A percentile compares a stretch with the other conserved stretches of the same genome.
Conservation (phyloP, 371 early-diverging fungal species). For the Apophysomyces variabilis region DNA sequence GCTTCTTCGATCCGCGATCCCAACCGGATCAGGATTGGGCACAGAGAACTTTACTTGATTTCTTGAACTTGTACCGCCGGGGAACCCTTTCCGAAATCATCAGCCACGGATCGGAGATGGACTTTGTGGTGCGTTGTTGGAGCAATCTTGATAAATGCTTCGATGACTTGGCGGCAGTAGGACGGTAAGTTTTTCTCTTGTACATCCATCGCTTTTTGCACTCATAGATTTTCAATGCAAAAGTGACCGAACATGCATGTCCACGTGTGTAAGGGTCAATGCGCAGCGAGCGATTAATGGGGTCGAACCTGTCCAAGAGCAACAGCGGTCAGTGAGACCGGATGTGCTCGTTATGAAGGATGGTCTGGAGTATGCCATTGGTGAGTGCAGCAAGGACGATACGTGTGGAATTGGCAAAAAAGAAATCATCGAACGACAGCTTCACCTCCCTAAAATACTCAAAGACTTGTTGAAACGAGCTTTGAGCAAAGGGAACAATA, state of each 20-base stretch:
- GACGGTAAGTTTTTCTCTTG: too few relatives aligned
- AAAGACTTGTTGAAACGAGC: neutral
- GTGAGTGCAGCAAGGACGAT: slow-evolving; percentile 11
- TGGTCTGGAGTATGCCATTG: slow-evolving; percentile 3
- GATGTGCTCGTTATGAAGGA: slow-evolving; percentile 14
- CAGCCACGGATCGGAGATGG: too few relatives aligned
- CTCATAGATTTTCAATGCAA: neutral
- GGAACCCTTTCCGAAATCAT: too few relatives aligned
- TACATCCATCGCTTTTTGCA: neutral
- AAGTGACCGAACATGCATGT: slow-evolving; percentile 8
- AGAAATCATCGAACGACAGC: neutral
- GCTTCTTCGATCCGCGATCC: slow-evolving; percentile 13
- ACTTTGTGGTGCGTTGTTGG: too few relatives aligned
- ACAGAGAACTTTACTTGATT: too few relatives aligned
- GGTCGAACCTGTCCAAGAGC: neutral
- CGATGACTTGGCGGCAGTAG: too few relatives aligned
- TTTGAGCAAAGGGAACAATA: neutral
- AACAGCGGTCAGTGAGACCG: slow-evolving; percentile 9
- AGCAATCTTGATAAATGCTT: too few relatives aligned
- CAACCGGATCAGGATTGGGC: neutral
- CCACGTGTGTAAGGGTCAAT: slow-evolving; percentile 9
- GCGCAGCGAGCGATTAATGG: neutral
- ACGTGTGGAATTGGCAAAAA: neutral
- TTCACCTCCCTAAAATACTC: neutral
- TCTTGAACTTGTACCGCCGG: too few relatives aligned